Percentiles rank a stretch among this genome's conserved stretches.
Evolutionary conservation across 306 rosid species (phyloP).

Genomic region (Acacia melanoxylon): DNA sequence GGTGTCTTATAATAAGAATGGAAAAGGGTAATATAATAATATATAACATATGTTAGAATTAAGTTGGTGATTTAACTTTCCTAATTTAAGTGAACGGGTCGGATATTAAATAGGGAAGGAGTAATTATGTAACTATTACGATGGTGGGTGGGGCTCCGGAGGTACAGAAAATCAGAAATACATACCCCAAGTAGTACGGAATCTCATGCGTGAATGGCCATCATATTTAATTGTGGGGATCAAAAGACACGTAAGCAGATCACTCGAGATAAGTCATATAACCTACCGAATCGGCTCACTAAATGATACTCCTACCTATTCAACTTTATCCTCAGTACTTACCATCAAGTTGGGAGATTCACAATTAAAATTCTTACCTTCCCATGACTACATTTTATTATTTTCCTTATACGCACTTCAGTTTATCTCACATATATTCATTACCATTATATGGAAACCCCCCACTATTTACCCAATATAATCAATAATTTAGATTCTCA

Average conservation of each 20-base stretch:
- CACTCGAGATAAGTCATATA: background rate
- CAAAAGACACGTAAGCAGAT: constrained; percentile 35
- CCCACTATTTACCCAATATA: background rate
- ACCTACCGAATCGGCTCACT: background rate
- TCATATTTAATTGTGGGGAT: background rate
- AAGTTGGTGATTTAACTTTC: fast-evolving
- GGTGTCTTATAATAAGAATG: too few relatives aligned
- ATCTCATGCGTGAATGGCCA: background rate
- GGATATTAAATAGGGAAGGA: too few relatives aligned
- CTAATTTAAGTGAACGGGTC: too few relatives aligned
- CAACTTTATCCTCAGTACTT: background rate
- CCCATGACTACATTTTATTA: background rate
- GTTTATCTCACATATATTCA: background rate
- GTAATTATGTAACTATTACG: too few relatives aligned
- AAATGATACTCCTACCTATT: background rate
- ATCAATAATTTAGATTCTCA: background rate
- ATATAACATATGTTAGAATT: too few relatives aligned
- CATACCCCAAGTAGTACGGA: background rate
- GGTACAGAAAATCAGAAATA: too few relatives aligned
- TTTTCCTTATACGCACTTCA: background rate
- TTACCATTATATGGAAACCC: background rate
- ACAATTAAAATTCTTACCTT: background rate
- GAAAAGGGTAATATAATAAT: too few relatives aligned
- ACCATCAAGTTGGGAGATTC: background rate
- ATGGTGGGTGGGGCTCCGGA: too few relatives aligned